phyloP scores from a whole-genome alignment of 2,329 filamentous ascomycete species.

The Diplodia scrobiculata region DNA sequence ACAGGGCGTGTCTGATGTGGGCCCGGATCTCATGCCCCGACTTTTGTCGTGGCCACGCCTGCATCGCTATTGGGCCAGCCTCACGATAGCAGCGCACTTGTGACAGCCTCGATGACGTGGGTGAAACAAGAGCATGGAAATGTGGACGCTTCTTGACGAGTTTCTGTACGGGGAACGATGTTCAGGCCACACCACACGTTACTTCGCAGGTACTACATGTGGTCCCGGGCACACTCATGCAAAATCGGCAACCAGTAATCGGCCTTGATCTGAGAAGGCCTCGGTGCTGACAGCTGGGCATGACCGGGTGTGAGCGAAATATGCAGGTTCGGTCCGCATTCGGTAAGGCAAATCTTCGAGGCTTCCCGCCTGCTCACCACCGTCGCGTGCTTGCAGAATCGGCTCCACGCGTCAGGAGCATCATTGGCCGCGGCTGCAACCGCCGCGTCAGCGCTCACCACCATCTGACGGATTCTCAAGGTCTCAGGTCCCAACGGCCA shows the following conservation, averaged over 20 bases:
- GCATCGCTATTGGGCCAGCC: not conserved
- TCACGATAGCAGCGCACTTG: not conserved
- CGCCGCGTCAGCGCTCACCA: slow-evolving; percentile 6
- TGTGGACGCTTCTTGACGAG: not conserved
- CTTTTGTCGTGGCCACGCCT: not conserved
- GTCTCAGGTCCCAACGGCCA: not conserved
- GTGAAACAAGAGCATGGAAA: slow-evolving; percentile 13
- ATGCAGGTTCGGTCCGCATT: not conserved
- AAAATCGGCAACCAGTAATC: slow-evolving; percentile 18
- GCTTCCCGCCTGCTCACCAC: slow-evolving; percentile 2
- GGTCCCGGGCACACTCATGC: not conserved
- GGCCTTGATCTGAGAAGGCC: not conserved
- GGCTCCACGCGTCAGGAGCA: slow-evolving; percentile 11
- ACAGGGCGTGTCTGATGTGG: slow-evolving; percentile 12
- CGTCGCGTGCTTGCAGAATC: slow-evolving; percentile 6
- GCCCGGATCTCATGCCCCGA: slow-evolving; percentile 17
- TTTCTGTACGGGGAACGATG: not conserved
- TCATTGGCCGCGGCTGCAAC: not conserved
- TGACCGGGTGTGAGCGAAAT: not conserved
- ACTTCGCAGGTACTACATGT: not conserved
- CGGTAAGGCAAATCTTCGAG: not conserved
- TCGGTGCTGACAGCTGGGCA: not conserved
- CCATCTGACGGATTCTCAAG: not conserved
- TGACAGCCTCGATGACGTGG: slow-evolving; percentile 18
- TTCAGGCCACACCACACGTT: not conserved